These are phyloP conservation scores for Phytophthora uliginosa DNA, from an alignment of 352 stramenopile genomes.

Conservation along the genomic window DNA sequence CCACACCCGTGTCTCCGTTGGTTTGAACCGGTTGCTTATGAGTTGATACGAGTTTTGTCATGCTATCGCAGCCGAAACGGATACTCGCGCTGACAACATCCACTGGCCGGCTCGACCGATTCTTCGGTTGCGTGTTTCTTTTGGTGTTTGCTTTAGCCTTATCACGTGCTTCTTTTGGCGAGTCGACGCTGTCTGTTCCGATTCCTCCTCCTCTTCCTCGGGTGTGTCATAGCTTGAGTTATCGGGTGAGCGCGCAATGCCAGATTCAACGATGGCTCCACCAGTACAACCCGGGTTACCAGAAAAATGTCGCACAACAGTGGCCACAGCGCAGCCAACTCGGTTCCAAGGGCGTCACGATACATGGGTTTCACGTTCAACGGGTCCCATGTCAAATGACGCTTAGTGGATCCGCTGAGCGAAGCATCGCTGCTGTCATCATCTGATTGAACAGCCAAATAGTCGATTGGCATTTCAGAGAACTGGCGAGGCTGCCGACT, in stretches of 20 bases:
- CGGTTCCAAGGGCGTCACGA: not conserved
- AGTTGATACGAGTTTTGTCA: not conserved
- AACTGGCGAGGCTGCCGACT: too few species aligned
- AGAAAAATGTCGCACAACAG: not conserved
- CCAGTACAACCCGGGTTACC: not conserved
- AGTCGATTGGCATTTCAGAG: too few species aligned
- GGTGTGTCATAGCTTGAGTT: not conserved
- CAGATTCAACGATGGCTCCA: not conserved
- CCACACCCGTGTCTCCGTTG: not conserved
- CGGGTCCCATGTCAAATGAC: not conserved
- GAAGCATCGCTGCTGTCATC: too few species aligned
- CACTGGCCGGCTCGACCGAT: not conserved
- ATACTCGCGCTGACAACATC: not conserved
- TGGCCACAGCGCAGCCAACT: not conserved
- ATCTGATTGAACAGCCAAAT: too few species aligned
- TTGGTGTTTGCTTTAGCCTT: not conserved
- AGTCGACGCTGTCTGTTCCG: not conserved
- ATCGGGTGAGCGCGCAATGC: not conserved
- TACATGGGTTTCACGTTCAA: not conserved
- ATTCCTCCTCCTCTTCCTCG: not conserved
- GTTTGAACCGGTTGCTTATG: not conserved
- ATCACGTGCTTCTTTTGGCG: not conserved
- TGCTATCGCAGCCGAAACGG: not conserved
- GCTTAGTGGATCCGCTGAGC: too few species aligned
- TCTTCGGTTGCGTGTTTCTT: not conserved